phyloP scores from a whole-genome alignment of 495 filamentous ascomycete species.

The Penicillium desertorum region DNA sequence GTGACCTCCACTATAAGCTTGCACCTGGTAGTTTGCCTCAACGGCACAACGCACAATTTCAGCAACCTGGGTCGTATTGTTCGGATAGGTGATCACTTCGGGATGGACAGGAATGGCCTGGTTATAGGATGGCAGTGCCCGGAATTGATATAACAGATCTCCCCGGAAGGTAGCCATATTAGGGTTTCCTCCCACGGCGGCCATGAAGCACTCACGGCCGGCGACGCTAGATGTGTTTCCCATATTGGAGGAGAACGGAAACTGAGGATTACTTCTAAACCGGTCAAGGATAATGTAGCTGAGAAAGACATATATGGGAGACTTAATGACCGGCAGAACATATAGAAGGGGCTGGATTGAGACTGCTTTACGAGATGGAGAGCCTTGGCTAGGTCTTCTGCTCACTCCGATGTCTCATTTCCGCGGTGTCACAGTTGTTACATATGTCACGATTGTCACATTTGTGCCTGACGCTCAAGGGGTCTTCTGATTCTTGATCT shows the following conservation, averaged over 20 bases:
- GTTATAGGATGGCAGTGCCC: constrained; percentile 52
- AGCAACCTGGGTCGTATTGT: constrained; percentile 55
- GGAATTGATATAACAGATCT: constrained; percentile 18
- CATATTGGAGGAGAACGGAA: constrained; percentile 1
- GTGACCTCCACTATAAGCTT: constrained; percentile 70
- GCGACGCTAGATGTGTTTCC: constrained; percentile 12
- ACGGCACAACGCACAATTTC: constrained; percentile 59
- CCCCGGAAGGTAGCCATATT: constrained; percentile 25
- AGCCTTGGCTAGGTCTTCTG: neutral
- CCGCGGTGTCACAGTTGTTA: neutral
- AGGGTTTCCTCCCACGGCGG: constrained; percentile 24
- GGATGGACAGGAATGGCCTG: constrained; percentile 60
- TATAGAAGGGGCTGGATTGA: neutral
- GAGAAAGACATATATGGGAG: neutral
- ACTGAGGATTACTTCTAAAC: neutral
- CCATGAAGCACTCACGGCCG: constrained; percentile 22
- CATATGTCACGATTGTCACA: neutral
- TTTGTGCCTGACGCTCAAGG: neutral
- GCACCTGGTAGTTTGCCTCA: constrained; percentile 55
- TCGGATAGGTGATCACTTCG: constrained; percentile 60
- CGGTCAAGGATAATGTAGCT: neutral
- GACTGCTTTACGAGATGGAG: neutral
- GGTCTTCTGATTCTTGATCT: neutral
- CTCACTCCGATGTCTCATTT: neutral
- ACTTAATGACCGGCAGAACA: neutral